Evolutionary conservation across 352 stramenopile genomes (phyloP).

Genomic region (Poterioochromonas sp.): DNA sequence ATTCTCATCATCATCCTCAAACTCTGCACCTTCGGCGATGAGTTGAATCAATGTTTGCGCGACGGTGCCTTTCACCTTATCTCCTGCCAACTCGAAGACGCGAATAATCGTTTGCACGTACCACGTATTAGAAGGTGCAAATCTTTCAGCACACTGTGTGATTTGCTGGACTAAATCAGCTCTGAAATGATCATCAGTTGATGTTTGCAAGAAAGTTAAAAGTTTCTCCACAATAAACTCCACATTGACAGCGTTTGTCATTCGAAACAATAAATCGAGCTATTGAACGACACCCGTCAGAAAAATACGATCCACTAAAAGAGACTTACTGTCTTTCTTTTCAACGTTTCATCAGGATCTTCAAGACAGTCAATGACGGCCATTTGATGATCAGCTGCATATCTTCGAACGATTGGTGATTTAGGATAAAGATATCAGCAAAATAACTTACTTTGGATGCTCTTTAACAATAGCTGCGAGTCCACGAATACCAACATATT

Average conservation of each 20-base stretch:
- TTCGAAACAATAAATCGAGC: constrained; percentile 74
- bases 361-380: constrained; percentile 99
- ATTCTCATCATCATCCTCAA: constrained; percentile 31
- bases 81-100: constrained; percentile 85
- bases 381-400: constrained; percentile 97
- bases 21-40: constrained; percentile 64
- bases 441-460: constrained; percentile 53
- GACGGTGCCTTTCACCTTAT: constrained; percentile 91
- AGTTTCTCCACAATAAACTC: constrained; percentile 99
- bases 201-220: constrained; percentile 74
- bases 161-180: constrained; percentile 92
- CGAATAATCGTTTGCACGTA: constrained; percentile 81
- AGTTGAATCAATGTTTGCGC: constrained; percentile 94
- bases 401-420: constrained; percentile 51
- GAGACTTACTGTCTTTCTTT: constrained; percentile 84
- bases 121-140: constrained; percentile 94
- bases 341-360: constrained; percentile 96
- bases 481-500: constrained; percentile 96
- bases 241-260: constrained; percentile 99
- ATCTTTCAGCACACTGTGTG: constrained; percentile 92
- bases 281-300: constrained; percentile 27
- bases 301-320: not conserved
- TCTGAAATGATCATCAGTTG: constrained; percentile 35
- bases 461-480: constrained; percentile 95
- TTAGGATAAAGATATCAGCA: not conserved